phyloP scores from a whole-genome alignment of 441 rosid genomes.

The Gossypium laxum region DNA sequence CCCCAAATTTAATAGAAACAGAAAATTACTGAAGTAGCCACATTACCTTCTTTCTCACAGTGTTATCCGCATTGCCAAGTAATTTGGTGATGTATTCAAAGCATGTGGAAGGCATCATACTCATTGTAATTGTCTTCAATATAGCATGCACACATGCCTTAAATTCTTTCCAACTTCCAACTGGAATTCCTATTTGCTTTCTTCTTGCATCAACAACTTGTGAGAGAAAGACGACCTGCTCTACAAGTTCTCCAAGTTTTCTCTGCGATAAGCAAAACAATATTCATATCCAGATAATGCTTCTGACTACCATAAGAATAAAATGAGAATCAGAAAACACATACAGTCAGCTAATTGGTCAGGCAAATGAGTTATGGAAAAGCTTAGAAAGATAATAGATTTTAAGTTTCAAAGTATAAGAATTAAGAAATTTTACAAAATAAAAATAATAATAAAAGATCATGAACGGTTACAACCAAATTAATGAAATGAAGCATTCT shows the following conservation, averaged over 20 bases:
- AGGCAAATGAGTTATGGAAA: neutral
- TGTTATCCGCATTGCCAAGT: slow-evolving; percentile 47
- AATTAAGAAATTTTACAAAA: neutral
- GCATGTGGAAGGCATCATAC: slow-evolving; percentile 62
- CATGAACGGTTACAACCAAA: neutral
- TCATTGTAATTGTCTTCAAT: slow-evolving; percentile 45
- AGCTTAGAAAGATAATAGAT: neutral
- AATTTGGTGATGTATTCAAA: slow-evolving; percentile 62
- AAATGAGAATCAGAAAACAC: neutral
- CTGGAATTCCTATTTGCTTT: slow-evolving; percentile 35
- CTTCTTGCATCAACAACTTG: slow-evolving; percentile 42
- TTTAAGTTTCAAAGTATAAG: neutral
- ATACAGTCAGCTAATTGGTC: neutral
- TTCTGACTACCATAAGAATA: neutral
- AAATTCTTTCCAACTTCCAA: slow-evolving; percentile 42
- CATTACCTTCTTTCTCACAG: slow-evolving; percentile 70
- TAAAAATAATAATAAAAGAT: neutral
- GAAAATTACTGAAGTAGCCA: slow-evolving; percentile 7
- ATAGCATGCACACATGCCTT: slow-evolving; percentile 47
- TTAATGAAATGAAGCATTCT: neutral
- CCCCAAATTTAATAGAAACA: neutral
- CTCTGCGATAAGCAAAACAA: slow-evolving; percentile 34
- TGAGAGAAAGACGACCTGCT: slow-evolving; percentile 46
- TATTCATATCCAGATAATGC: neutral
- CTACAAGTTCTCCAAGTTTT: slow-evolving; percentile 67